phyloP scores from a whole-genome alignment of 768 basidiomycete genomes.

The Macrocybe gigantea region DNA sequence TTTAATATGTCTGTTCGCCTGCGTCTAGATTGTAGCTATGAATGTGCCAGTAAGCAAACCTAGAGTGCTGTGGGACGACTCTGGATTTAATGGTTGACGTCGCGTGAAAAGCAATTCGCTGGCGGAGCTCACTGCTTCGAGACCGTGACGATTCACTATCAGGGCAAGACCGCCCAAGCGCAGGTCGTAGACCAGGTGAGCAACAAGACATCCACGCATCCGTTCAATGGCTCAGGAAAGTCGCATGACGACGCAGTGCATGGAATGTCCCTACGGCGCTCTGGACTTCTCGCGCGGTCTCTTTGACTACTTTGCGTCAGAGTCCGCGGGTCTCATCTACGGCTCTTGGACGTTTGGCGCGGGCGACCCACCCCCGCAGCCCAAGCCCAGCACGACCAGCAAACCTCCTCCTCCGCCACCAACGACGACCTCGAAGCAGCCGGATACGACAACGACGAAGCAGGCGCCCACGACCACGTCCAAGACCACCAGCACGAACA shows the following conservation, averaged over 20 bases:
- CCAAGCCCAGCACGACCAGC: constrained; percentile 4
- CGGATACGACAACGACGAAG: constrained; percentile 9
- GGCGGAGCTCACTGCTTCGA: constrained; percentile 37
- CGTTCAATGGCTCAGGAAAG: not conserved
- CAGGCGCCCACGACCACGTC: constrained; percentile 8
- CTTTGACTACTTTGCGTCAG: constrained; percentile 41
- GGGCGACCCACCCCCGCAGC: constrained; percentile 10
- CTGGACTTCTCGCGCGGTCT: constrained; percentile 48
- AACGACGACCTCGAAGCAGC: constrained; percentile 13
- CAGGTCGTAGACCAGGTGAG: constrained; percentile 46
- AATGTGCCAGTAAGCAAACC: constrained; percentile 8
- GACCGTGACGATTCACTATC: constrained; percentile 44
- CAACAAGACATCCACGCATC: not conserved
- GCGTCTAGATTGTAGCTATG: constrained; percentile 39
- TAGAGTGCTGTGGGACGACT: not conserved
- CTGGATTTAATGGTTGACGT: too few species aligned
- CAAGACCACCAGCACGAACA: constrained; percentile 7
- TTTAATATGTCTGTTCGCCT: not conserved
- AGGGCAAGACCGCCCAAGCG: constrained; percentile 37
- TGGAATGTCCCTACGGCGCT: constrained; percentile 42
- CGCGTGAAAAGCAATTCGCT: constrained; percentile 12
- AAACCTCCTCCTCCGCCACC: constrained; percentile 8
- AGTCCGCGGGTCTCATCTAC: constrained; percentile 35
- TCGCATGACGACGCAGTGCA: constrained; percentile 29
- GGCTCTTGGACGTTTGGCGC: constrained; percentile 38